Evolutionary conservation across 2,329 filamentous ascomycete genomes (phyloP), one percentile per base, ranked within the genome.

Genomic region (Xylaria hypoxylon): DNA sequence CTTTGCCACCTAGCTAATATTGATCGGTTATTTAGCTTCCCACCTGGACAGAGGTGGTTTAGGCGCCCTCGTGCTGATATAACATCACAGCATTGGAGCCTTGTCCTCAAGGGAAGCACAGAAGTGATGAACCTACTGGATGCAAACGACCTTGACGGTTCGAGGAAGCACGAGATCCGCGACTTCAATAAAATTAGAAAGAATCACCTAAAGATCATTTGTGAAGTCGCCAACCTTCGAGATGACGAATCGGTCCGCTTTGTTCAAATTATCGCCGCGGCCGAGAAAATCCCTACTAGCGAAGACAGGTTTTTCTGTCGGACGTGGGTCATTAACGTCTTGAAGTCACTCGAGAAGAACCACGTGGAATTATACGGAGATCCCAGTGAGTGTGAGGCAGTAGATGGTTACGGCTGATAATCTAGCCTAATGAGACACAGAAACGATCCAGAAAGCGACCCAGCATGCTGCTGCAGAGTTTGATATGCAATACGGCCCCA

Each of bases 281-380:
- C 26, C 22, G 50, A n/a, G 40, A 42, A 47, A 35, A 47, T 62
- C 26, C 50, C 59, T 26, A 19, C 28, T 4, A 28, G 13, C 7
- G 28, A 11, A 11, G 59, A 62, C 10, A 13, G 28, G 2, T 53
- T 6, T 28, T 62, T 62, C 40, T 62, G 59, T 45, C 59, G 59
- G 50, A 62, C 59, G 40, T 62, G 59, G 59, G 19, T 62, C 28
- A 38, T 62, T 5, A 55, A 48, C 17, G 59, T 62, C 48, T 47
- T 62, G 40, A 17, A 28, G 31, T 47, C 59, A 26, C 59, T 62
- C 19, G 2, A 26, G 40, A 17, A 42, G 13, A 45, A 62, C 31
- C 26, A 38, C 26, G 24, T 62, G 19, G 11, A 42, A 13, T 45
- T 62, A 28, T 28, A 47, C 28, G 59, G 22, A 13, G 19, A 45